These are phyloP conservation scores for Diaporthe humulicola DNA, from an alignment of 2,329 filamentous ascomycete genomes.

Conservation along the genomic window DNA sequence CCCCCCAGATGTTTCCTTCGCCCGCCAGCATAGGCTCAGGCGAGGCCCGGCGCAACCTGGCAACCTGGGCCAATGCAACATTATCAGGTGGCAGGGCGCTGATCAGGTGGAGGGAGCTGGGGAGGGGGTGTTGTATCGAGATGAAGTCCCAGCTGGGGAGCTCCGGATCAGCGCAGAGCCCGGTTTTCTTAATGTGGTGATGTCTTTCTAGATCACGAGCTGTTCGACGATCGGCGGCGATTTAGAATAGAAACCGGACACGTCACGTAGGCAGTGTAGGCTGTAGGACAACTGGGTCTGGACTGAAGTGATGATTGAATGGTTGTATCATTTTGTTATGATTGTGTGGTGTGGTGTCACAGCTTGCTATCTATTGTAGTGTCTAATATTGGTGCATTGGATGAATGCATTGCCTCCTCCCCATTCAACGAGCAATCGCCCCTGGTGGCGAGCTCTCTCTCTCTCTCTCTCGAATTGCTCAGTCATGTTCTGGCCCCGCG, in stretches of 20 bases:
- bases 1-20: neutral
- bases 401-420: neutral
- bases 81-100: neutral
- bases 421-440: conserved; percentile 1
- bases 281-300: neutral
- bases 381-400: neutral
- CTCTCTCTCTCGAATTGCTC: neutral
- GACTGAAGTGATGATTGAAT: neutral
- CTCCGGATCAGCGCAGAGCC: conserved; percentile 11
- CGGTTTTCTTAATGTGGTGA: neutral
- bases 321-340: conserved; percentile 15
- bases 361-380: neutral
- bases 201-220: neutral
- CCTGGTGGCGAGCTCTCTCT: conserved; percentile 8
- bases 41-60: neutral
- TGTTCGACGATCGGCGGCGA: neutral
- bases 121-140: neutral
- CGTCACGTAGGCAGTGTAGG: neutral
- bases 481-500: neutral
- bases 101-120: neutral
- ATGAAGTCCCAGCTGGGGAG: conserved; percentile 8
- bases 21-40: neutral
- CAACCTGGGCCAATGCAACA: neutral
- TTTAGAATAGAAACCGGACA: conserved; percentile 18
- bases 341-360: conserved; percentile 13